phyloP scores from a whole-genome alignment of 139 green algal genomes.

The Tetraselmis chui region DNA sequence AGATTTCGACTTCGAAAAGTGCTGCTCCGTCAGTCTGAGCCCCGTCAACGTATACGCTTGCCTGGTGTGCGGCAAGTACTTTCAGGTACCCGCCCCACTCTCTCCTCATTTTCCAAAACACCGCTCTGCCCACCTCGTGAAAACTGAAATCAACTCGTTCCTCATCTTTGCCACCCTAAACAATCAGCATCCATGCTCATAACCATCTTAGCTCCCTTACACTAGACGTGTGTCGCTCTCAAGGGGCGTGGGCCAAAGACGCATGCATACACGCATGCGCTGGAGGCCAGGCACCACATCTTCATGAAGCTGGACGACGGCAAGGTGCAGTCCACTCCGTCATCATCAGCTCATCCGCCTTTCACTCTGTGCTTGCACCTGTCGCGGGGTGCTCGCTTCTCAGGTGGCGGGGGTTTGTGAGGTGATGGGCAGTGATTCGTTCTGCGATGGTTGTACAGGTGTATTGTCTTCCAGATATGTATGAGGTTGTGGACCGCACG shows the following conservation, averaged over 20 bases:
- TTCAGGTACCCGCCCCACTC: slow-evolving; percentile 53
- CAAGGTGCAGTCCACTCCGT: slow-evolving; percentile 31
- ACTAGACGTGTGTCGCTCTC: neutral
- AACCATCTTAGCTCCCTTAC: neutral
- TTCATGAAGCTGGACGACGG: slow-evolving; percentile 93
- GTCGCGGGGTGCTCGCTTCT: neutral
- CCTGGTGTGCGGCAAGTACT: slow-evolving; percentile 98
- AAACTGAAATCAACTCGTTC: no score
- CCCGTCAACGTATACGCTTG: slow-evolving; percentile 95
- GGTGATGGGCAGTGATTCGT: neutral
- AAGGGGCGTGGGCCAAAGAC: slow-evolving; percentile 79
- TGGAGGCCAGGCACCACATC: slow-evolving; percentile 90
- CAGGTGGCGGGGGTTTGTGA: neutral
- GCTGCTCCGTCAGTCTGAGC: slow-evolving; percentile 87
- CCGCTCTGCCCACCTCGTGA: no score
- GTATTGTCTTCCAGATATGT: slow-evolving; percentile 94
- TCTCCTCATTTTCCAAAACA: no score
- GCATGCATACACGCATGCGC: slow-evolving; percentile 87
- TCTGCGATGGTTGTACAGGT: slow-evolving; percentile 25
- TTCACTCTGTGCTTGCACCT: neutral
- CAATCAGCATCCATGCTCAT: neutral
- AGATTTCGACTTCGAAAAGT: slow-evolving; percentile 99
- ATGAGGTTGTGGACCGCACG: slow-evolving; percentile 87
- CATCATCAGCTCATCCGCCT: neutral
- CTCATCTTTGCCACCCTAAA: no score